phyloP scores from a whole-genome alignment of 2,329 filamentous ascomycete species.

The Cladosporium sp. region DNA sequence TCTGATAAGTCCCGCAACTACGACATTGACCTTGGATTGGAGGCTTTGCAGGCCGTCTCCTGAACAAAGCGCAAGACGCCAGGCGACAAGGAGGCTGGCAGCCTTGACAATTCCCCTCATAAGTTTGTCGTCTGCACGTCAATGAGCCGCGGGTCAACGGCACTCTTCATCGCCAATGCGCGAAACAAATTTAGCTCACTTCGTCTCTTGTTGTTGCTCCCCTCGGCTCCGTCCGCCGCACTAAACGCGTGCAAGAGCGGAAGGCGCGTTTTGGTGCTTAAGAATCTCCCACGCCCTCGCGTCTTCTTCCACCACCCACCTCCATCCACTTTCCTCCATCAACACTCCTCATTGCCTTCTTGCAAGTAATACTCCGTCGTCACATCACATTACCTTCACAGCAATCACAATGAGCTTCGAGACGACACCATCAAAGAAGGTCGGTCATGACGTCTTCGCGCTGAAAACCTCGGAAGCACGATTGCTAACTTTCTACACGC shows the following conservation, averaged over 20 bases:
- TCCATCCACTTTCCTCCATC: background rate
- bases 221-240: too few species aligned
- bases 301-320: background rate
- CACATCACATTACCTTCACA: slow-evolving; percentile 1
- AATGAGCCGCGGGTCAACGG: too few species aligned
- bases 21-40: background rate
- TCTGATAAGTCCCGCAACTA: slow-evolving; percentile 2
- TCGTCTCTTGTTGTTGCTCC: too few species aligned
- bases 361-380: background rate
- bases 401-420: slow-evolving; percentile 53
- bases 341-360: slow-evolving; percentile 10
- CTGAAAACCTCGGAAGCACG: slow-evolving; percentile 32
- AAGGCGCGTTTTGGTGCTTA: too few species aligned
- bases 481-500: slow-evolving; percentile 34
- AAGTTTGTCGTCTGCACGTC: background rate
- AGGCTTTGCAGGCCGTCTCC: background rate
- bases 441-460: slow-evolving; percentile 45
- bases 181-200: too few species aligned
- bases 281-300: too few species aligned
- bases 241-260: too few species aligned
- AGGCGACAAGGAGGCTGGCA: slow-evolving; percentile 7
- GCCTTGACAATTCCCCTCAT: slow-evolving; percentile 1
- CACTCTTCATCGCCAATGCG: background rate
- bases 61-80: slow-evolving; percentile 5
- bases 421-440: slow-evolving; percentile 70